Base-by-base conservation (phyloP, 306 rosid species). In the Cucumis cinereus region DNA sequence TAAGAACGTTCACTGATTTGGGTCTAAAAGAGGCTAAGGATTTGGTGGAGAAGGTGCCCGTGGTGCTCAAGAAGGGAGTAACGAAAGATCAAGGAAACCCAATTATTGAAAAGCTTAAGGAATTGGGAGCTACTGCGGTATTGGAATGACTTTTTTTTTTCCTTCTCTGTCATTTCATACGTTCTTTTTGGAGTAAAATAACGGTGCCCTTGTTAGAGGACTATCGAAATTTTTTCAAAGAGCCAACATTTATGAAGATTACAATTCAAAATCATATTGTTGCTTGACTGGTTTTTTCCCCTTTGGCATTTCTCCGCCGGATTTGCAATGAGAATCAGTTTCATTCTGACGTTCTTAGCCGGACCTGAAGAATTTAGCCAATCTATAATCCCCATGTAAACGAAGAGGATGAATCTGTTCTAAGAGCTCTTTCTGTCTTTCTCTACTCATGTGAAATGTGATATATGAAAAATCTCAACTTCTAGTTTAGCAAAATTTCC, bases 21-120 rank as follows among this genome's bases (percentile, higher is more conserved):
- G 88, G 84, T 35, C 71, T 83, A 50, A 85, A 85, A 67, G 86
- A 85, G 66, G 88, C 88, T 28, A 85, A 85, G 76, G 88, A 85
- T 17, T 76, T 85, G 79, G 88, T 85, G 73, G 86, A 85, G 59
- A 85, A 85, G 79, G 88, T 43, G 28, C 84, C 84, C 12, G 79
- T 67, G 17, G 84, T 85, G 75, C 50, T 85, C 75, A 85, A 83
- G 83, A 85, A 78, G 63, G 88, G 88, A 7, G 49, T 85, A 58
- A 78, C 84, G 36, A 83, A 85, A 63, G 86, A 78, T 66, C 84
- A 85, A 41, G 88, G 79, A 3, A 77, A 52, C 52, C 80, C 86
- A 4, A 82, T 85, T 24, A 38, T 80, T 22, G 86, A 78, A 49
- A 82, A 80, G 86, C 84, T 85, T 12, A 85, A 85, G 81, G 84